Evolutionary conservation across 2,329 filamentous ascomycete genomes (phyloP), one percentile per base, ranked within the genome.

Genomic region (Calycina herbarum): DNA sequence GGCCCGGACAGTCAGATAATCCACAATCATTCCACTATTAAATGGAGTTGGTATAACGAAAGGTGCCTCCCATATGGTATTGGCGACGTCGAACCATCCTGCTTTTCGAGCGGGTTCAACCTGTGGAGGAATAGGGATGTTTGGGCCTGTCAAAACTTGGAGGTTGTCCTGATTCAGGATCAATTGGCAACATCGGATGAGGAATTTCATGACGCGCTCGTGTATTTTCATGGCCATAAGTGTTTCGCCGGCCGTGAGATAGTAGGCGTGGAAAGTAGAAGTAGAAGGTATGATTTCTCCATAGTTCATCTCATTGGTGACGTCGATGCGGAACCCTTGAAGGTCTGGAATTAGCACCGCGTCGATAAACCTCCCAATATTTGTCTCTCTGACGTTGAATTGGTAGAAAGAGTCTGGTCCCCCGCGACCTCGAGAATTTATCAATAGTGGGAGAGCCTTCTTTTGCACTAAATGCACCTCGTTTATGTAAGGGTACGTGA

Each of bases 181-280:
- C n/a, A 45, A 10, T 29, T 15, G 35, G 24, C 59, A 61, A 27
- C 31, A 35, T 17, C 15, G 10, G 13, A 31, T 31, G 27, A 61
- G 20, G 27, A 61, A 61, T 17, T 29, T 61, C 35, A 51, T n/a
- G 24, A 61, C 31, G 13, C 38, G 59, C 10, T 33, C 8, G 15
- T 61, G 59, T 29, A 61, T 40, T 33, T 61, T 5, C n/a, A 61
- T 38, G 31, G 59, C 59, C 20, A 61, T 15, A 3, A 61, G 27
- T 29, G 38, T 40, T 48, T 61, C 38, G 15, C 38, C 35, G 20
- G 38, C 40, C 8, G 59, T 40, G 7, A 61, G 27, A 61, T 51
- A 7, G 8, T 29, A 45, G 24, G 2, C 5, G 8, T 51, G 45
- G 20, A 51, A 51, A 24, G 45, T 51, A 24, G 45, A 24, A 2